These are phyloP conservation scores for Rachicladosporium sp. DNA, from an alignment of 2,329 filamentous ascomycete genomes.

Conservation along the genomic window DNA sequence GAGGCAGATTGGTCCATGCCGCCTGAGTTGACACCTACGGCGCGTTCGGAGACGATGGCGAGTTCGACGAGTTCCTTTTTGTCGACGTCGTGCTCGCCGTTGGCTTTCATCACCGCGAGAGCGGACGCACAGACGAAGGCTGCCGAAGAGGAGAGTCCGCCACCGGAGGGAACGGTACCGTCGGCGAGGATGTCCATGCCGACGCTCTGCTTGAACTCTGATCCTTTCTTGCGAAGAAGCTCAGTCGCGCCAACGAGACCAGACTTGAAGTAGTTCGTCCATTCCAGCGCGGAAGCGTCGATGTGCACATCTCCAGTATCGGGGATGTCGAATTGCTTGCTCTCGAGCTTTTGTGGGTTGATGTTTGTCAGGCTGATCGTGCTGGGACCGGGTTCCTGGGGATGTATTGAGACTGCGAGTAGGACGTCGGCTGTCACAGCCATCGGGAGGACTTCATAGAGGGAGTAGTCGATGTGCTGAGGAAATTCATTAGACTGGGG, in stretches of 20 bases:
- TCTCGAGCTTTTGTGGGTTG: constrained; percentile 59
- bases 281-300: constrained; percentile 75
- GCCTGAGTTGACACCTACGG: constrained; percentile 91
- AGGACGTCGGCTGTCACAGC: constrained; percentile 86
- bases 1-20: constrained; percentile 98
- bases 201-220: constrained; percentile 48
- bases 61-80: constrained; percentile 89
- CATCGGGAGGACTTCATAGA: constrained; percentile 93
- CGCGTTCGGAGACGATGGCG: constrained; percentile 85
- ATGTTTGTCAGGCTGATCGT: constrained; percentile 70
- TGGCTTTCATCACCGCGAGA: constrained; percentile 75
- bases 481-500: constrained; percentile 2
- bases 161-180: constrained; percentile 82
- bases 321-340: constrained; percentile 62
- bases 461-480: constrained; percentile 88
- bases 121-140: constrained; percentile 87
- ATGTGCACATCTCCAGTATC: constrained; percentile 45
- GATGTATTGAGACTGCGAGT: constrained; percentile 60
- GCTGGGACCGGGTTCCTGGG: constrained; percentile 42
- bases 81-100: constrained; percentile 64
- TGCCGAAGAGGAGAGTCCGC: constrained; percentile 84
- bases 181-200: constrained; percentile 85
- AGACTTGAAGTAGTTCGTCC: constrained; percentile 98
- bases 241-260: constrained; percentile 72
- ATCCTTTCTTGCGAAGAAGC: constrained; percentile 56